These are phyloP conservation scores for Penicillium macrosclerotiorum DNA, from an alignment of 495 filamentous ascomycete species.

Conservation along the genomic window DNA sequence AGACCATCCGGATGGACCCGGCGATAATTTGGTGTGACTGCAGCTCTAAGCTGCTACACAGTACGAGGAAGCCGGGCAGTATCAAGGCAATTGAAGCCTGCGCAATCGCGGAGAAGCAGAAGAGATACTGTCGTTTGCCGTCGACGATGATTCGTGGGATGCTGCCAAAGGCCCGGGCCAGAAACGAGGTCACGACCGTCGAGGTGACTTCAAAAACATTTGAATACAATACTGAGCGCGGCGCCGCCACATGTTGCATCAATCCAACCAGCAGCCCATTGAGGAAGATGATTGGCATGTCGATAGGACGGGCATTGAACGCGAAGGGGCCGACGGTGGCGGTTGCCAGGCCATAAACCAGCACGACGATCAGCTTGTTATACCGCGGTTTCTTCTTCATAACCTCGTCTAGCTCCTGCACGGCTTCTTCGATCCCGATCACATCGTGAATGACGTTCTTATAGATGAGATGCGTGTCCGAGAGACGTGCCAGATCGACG, in stretches of 20 bases:
- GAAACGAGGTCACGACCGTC: conserved; percentile 77
- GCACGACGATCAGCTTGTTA: conserved; percentile 61
- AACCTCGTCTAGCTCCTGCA: conserved; percentile 62
- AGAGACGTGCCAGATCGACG: conserved; percentile 76
- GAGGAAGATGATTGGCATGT: conserved; percentile 80
- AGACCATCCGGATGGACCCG: conserved; percentile 92
- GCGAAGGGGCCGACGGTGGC: conserved; percentile 79
- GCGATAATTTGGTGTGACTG: conserved; percentile 82
- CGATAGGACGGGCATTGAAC: conserved; percentile 78
- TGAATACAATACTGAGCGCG: conserved; percentile 66
- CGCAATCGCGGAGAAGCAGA: conserved; percentile 88
- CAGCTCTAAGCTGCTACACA: conserved; percentile 78
- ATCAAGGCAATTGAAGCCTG: conserved; percentile 92
- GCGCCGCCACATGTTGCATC: conserved; percentile 74
- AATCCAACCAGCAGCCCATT: conserved; percentile 79
- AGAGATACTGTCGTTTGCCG: conserved; percentile 51
- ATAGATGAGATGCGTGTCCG: conserved; percentile 82
- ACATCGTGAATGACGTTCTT: conserved; percentile 88
- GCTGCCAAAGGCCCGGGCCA: conserved; percentile 79
- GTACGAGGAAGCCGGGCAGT: conserved; percentile 79
- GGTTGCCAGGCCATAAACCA: conserved; percentile 77
- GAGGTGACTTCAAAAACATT: conserved; percentile 90
- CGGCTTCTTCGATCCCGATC: conserved; percentile 80
- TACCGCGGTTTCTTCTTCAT: conserved; percentile 64
- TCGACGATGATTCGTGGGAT: conserved; percentile 48